Conservation (phyloP, 179 eudicot species). For the Beta lomatogona region DNA sequence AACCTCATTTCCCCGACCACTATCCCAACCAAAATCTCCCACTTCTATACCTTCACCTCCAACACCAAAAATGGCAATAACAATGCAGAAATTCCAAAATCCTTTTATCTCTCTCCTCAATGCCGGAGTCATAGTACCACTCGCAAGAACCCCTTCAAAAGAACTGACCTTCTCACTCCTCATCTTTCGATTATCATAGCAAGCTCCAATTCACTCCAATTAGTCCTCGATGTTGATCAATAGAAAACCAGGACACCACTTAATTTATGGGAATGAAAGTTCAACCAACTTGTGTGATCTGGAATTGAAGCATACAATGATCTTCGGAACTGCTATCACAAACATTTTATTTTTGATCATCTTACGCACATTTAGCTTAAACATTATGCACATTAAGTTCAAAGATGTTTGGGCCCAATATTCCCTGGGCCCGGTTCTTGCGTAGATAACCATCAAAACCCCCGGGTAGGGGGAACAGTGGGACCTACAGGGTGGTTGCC, state of each 20-base stretch:
- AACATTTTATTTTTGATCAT: no score
- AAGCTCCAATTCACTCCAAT: slow-evolving; percentile 36
- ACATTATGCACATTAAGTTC: no score
- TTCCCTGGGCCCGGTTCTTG: no score
- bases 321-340: slow-evolving; percentile 12
- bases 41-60: no score
- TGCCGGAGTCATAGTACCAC: slow-evolving; percentile 38
- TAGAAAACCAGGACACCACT: slow-evolving; percentile 37
- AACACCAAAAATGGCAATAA: neutral
- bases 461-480: no score
- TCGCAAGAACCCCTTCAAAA: slow-evolving; percentile 32
- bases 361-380: no score
- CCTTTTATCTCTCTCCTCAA: slow-evolving; percentile 29
- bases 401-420: no score
- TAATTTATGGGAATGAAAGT: slow-evolving; percentile 28
- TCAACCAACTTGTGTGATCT: slow-evolving; percentile 31
- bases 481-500: no score
- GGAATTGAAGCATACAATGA: slow-evolving; percentile 57
- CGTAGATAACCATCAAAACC: no score
- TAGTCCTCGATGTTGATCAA: slow-evolving; percentile 41
- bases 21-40: no score
- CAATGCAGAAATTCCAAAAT: neutral
- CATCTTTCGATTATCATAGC: slow-evolving; percentile 31
- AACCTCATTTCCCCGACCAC: no score
- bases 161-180: slow-evolving; percentile 12